Percentiles rank a stretch among this genome's conserved stretches.
Evolutionary conservation across 2,329 filamentous ascomycete genomes (phyloP).

Genomic region (Waltergamsia citrina): DNA sequence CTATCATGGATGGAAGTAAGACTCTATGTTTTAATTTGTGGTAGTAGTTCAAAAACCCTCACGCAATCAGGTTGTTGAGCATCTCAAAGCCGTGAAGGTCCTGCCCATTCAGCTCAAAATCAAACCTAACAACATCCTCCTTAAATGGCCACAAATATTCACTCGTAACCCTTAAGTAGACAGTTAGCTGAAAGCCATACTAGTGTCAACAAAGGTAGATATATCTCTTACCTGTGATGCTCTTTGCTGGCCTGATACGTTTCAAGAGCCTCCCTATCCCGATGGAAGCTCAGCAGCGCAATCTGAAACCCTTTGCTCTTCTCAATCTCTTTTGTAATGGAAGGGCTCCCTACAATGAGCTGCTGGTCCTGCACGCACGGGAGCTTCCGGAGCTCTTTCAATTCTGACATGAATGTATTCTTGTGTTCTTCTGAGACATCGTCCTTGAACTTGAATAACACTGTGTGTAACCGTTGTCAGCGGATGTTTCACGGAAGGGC

Average conservation of each 20-base stretch:
- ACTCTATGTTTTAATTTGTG: no score
- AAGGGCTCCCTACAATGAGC: conserved; percentile 41
- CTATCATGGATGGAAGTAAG: no score
- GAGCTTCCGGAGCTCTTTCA: conserved; percentile 37
- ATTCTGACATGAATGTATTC: conserved; percentile 31
- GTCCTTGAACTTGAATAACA: conserved; percentile 38
- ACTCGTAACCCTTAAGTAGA: conserved; percentile 32
- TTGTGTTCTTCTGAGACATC: conserved; percentile 31
- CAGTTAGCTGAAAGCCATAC: not conserved
- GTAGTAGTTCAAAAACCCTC: no score
- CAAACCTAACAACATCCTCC: conserved; percentile 42
- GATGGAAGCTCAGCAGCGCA: conserved; percentile 41
- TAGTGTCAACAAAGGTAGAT: not conserved
- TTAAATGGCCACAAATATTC: conserved; percentile 41
- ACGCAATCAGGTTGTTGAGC: not conserved
- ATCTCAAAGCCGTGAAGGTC: not conserved
- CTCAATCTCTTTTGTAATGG: conserved; percentile 39
- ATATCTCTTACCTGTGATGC: conserved; percentile 31
- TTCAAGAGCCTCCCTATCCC: conserved; percentile 30
- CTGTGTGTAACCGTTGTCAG: conserved; percentile 15
- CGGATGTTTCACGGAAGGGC: not conserved
- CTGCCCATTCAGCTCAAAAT: conserved; percentile 37
- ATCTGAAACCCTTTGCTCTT: conserved; percentile 43
- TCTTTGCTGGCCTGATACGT: conserved; percentile 43
- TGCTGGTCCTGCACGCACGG: conserved; percentile 36